These are phyloP conservation scores for Cymbopogon citratus DNA, from an alignment of 176 grass and related monocot genomes.

Conservation along the genomic window DNA sequence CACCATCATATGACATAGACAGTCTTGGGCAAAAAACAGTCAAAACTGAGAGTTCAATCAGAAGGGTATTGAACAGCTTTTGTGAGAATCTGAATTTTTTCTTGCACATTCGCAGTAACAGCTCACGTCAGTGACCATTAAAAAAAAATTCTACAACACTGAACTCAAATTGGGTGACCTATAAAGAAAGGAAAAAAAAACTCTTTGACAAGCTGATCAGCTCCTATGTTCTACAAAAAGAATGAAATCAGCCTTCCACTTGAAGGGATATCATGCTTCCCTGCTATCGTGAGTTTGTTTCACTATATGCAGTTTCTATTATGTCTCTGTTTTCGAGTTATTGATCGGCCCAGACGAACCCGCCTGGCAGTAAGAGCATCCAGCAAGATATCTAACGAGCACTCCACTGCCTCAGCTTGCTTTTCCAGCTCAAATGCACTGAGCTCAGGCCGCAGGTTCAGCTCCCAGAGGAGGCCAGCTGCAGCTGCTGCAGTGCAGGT, in stretches of 20 bases:
- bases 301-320: constrained; percentile 70
- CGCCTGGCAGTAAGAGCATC: constrained; percentile 64
- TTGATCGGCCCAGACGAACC: constrained; percentile 64
- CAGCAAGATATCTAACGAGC: constrained; percentile 63
- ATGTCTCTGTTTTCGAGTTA: constrained; percentile 63
- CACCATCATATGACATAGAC: no score
- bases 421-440: constrained; percentile 48
- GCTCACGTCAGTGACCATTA: no score
- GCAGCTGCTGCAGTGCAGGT: constrained; percentile 83
- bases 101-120: no score
- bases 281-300: background rate
- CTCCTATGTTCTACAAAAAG: constrained; percentile 19
- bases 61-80: no score
- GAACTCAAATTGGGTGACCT: background rate
- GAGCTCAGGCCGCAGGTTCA: constrained; percentile 49
- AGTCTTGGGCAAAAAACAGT: no score
- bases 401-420: constrained; percentile 65
- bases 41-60: no score
- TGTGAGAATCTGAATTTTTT: no score
- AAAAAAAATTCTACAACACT: no score
- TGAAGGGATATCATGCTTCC: background rate
- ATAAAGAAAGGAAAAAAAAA: background rate
- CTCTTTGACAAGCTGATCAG: background rate
- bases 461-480: constrained; percentile 70
- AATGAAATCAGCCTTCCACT: constrained; percentile 10